Base-by-base conservation (phyloP, 1,139 yeast genomes). In the Geotrichum citri-aurantii region DNA sequence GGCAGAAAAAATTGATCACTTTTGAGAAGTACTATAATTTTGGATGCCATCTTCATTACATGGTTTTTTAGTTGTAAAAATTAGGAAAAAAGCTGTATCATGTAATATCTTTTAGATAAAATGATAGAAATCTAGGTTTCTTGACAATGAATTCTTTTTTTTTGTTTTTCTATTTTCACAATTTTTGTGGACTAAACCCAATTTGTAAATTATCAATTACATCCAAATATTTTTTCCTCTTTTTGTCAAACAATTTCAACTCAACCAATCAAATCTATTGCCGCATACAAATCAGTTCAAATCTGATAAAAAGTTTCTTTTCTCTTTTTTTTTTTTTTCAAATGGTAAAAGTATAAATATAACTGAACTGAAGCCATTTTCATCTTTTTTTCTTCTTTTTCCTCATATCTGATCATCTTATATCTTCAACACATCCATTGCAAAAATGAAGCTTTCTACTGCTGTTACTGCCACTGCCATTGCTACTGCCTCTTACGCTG, bases 401-500 rank as follows among this genome's bases (percentile, higher is more conserved):
- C 11, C n/a, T 19, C 29, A 44, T 1, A 47, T 12, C 14, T 33
- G 23, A 47, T 21, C 37, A 33, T 51, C 40, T 31, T n/a, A 4
- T 19, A 12, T 26, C 33, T 19, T 14, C 29, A 21, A 11, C 10
- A 3, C 17, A 33, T 17, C 21, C 27, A 21, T 21, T 53, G 19
- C 49, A 29, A 19, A 59, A 33, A 59, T 59, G 61, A 53, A 56
- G 55, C 33, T 56, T 42, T 51, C 59, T 52, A 31, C 58, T 48
- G 48, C 51, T 19, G 17, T 37, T 40, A 48, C 54, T 26, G 53
- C 55, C 31, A 52, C 60, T 40, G 12, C 52, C 23, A 11, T 59
- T 14, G 69, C 71, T 4, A 64, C 68, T 54, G 65, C 66, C 48
- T 70, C 71, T 29, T 67, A 63, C 58, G 71, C 70, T 31, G 58